Evolutionary conservation across 306 rosid genomes (phyloP), one percentile per base, ranked within the genome.

Genomic region (Lathyrus sativus): DNA sequence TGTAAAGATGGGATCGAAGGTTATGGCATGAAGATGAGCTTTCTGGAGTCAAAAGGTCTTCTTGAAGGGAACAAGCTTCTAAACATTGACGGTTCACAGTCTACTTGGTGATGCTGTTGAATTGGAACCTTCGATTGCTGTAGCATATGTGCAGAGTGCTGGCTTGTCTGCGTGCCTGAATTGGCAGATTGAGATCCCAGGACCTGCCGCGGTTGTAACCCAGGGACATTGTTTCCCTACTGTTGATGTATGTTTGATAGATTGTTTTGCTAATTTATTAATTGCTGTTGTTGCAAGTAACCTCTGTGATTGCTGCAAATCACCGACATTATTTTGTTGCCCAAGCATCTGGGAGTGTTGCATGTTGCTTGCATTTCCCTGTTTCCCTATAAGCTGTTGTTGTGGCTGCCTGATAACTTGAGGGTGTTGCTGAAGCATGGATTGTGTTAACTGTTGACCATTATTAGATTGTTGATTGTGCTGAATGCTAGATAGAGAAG

Each of bases 401-500:
- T 70, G 78, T 26, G 69, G 93, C 86, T 84, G 96, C 83, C 99
- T 81, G n/a, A 88, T 85, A 81, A 85, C 89, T 76, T 90, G 99
- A 15, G 87, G 69, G 86, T 88, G 90, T 71, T 88, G 99, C 75
- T 87, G 99, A 77, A 93, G 89, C 83, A n/a, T n/a, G n/a, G n/a
- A n/a, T n/a, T n/a, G n/a, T n/a, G n/a, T n/a, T n/a, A n/a, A n/a
- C n/a, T n/a, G n/a, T n/a, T n/a, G n/a, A n/a, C n/a, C n/a, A n/a
- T n/a, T n/a, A n/a, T n/a, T n/a, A n/a, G n/a, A n/a, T n/a, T n/a
- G n/a, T n/a, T n/a, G n/a, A n/a, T n/a, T n/a, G n/a, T n/a, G n/a
- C n/a, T n/a, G n/a, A n/a, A n/a, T n/a, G n/a, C n/a, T n/a, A n/a
- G n/a, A n/a, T n/a, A n/a, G n/a, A n/a, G n/a, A n/a, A n/a, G n/a